Evolutionary conservation across 2,329 filamentous ascomycete genomes (phyloP).

Genomic region (Sclerotinia trifoliorum): DNA sequence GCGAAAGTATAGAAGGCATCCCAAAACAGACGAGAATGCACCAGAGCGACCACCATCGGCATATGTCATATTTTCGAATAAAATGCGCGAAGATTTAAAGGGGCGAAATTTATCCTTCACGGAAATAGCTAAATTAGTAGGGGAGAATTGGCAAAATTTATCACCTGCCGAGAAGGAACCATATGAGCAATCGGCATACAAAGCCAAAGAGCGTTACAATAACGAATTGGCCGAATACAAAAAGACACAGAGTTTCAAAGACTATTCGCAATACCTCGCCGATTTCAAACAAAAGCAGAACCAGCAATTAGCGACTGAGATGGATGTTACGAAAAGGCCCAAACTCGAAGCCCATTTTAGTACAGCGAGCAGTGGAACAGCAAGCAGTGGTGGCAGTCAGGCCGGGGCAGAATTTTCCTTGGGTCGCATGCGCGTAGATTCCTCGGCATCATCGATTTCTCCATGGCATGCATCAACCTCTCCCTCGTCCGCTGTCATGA

Average conservation of each 20-base stretch:
- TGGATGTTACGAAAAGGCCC: constrained; percentile 37
- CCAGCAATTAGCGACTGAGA: constrained; percentile 46
- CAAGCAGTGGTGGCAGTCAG: constrained; percentile 31
- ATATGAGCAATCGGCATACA: constrained; percentile 69
- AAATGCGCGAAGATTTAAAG: constrained; percentile 75
- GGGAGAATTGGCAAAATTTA: constrained; percentile 77
- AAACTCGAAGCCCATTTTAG: constrained; percentile 37
- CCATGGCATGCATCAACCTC: constrained; percentile 31
- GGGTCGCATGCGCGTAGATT: constrained; percentile 30
- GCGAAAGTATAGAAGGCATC: constrained; percentile 74
- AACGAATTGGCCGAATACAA: constrained; percentile 73
- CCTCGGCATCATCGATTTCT: constrained; percentile 28
- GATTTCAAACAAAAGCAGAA: constrained; percentile 76
- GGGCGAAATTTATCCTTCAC: constrained; percentile 76
- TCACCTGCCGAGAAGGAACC: constrained; percentile 65
- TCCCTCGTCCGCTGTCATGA: constrained; percentile 6
- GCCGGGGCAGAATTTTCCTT: constrained; percentile 26
- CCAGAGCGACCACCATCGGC: constrained; percentile 78
- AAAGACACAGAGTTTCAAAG: constrained; percentile 67
- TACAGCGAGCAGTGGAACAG: constrained; percentile 32
- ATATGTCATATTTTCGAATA: constrained; percentile 84
- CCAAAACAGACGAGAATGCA: constrained; percentile 77
- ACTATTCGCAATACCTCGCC: constrained; percentile 69
- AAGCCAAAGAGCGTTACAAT: constrained; percentile 75
- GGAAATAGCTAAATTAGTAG: constrained; percentile 79